Percentiles rank a stretch among this genome's conserved stretches.
phyloP scores from a whole-genome alignment of 495 filamentous ascomycete genomes.

The Tuber melanosporum region DNA sequence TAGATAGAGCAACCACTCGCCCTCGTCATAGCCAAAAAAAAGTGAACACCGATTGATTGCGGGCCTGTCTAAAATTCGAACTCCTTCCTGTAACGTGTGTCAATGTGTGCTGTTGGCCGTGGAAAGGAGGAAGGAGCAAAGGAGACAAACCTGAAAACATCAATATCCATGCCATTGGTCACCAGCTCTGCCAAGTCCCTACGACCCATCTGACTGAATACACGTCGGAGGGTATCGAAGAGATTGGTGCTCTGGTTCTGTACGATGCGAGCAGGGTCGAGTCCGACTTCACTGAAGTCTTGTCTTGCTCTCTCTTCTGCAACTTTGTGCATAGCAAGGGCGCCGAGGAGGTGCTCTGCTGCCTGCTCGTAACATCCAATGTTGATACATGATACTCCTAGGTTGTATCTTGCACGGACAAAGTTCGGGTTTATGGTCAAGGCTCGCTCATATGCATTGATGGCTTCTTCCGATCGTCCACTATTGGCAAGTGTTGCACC shows the following conservation, averaged over 20 bases:
- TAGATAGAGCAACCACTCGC: not conserved
- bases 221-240: constrained; percentile 83
- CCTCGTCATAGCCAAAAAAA: not conserved
- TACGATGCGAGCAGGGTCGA: constrained; percentile 45
- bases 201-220: constrained; percentile 89
- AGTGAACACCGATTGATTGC: constrained; percentile 11
- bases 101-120: not conserved
- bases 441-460: constrained; percentile 90
- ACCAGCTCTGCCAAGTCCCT: constrained; percentile 83
- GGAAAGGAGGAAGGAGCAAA: constrained; percentile 9
- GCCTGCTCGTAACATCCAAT: constrained; percentile 91
- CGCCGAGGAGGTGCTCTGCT: constrained; percentile 87
- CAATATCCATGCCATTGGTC: constrained; percentile 80
- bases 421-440: constrained; percentile 87
- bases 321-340: constrained; percentile 92
- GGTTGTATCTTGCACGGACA: constrained; percentile 91
- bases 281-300: constrained; percentile 60
- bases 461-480: constrained; percentile 87
- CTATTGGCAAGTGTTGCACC: constrained; percentile 94
- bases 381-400: constrained; percentile 94
- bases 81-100: constrained; percentile 47
- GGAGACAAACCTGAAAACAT: constrained; percentile 61
- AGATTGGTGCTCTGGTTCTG: constrained; percentile 96
- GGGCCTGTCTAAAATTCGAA: constrained; percentile 54
- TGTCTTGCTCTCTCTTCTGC: constrained; percentile 82